Base-by-base conservation (phyloP, 1,139 yeast genomes). In the Suhomyces taliae region DNA sequence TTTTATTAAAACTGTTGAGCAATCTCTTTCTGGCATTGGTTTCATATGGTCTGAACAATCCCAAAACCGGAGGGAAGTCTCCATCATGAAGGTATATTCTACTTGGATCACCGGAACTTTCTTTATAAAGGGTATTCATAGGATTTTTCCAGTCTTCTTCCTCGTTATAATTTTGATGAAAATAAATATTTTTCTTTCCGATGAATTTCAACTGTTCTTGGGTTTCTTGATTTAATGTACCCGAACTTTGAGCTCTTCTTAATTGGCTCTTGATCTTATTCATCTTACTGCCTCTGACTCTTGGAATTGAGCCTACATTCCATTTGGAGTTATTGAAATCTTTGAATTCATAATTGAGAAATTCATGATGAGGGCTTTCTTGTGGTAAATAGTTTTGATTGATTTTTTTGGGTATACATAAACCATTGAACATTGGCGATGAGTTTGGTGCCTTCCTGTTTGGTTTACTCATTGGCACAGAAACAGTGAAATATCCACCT, bases 41-140 rank as follows among this genome's bases (percentile, higher is more conserved):
- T 50, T 81, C 84, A 53, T 76, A 73, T 0, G 85, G 86, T 49
- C 87, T 66, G 53, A 79, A 82, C 44, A 79, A 59, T 0, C 78
- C 78, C 38, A 80, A 49, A 0, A 80, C 78, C 1, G 74, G 75
- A 27, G 66, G 77, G 58, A 62, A 73, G 37, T 44, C 55, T 26
- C 54, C 49, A 43, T 60, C 62, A 14, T 67, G 66, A 42, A 69
- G 65, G 52, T 72, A 75, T 3, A 70, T 60, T 15, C 71, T 67
- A 37, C 66, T 52, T 6, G 66, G 64, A 32, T 61, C 58, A 5
- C 48, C 41, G 8, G 60, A 54, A 32, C 53, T 48, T 27, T 58
- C 55, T 41, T 57, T 58, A 46, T 51, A 67, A 59, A 15, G 61
- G 56, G 38, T 61, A 47, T 51, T 66, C 61, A 46, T 42, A 34